Evolutionary conservation across 2,329 filamentous ascomycete genomes (phyloP).

Genomic region (Alternaria sp.): DNA sequence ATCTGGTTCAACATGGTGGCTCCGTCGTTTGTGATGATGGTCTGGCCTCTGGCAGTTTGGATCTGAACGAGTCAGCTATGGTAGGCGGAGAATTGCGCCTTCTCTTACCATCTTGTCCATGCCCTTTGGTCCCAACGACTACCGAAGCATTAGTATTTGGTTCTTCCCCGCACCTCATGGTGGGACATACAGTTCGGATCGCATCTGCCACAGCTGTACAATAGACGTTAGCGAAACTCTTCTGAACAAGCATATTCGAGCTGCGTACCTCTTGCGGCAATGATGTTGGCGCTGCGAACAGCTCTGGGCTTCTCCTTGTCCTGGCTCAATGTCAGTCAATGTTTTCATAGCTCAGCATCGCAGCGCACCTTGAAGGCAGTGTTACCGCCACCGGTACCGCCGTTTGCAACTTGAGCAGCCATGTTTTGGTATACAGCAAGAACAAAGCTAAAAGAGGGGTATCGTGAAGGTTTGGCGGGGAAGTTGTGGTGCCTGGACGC

Average conservation of each 20-base stretch:
- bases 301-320: conserved; percentile 99
- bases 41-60: conserved; percentile 93
- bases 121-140: conserved; percentile 90
- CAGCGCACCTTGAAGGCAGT: conserved; percentile 69
- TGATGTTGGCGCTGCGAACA: conserved; percentile 94
- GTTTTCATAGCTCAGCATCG: conserved; percentile 32
- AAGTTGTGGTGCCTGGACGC: conserved; percentile 37
- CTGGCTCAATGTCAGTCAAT: conserved; percentile 57
- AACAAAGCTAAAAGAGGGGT: conserved; percentile 27
- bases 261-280: conserved; percentile 85
- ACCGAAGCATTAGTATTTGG: conserved; percentile 36
- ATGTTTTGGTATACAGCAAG: conserved; percentile 33
- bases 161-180: conserved; percentile 30
- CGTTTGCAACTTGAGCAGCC: conserved; percentile 45
- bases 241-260: conserved; percentile 25
- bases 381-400: conserved; percentile 63
- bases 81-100: not conserved
- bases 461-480: conserved; percentile 33
- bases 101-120: conserved; percentile 91
- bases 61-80: conserved; percentile 63
- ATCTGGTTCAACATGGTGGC: conserved; percentile 99
- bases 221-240: conserved; percentile 31
- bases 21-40: conserved; percentile 99
- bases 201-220: conserved; percentile 89
- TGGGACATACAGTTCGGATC: conserved; percentile 76